phyloP scores from a whole-genome alignment of 805 yeast genomes.

The Komagataella ulmi region DNA sequence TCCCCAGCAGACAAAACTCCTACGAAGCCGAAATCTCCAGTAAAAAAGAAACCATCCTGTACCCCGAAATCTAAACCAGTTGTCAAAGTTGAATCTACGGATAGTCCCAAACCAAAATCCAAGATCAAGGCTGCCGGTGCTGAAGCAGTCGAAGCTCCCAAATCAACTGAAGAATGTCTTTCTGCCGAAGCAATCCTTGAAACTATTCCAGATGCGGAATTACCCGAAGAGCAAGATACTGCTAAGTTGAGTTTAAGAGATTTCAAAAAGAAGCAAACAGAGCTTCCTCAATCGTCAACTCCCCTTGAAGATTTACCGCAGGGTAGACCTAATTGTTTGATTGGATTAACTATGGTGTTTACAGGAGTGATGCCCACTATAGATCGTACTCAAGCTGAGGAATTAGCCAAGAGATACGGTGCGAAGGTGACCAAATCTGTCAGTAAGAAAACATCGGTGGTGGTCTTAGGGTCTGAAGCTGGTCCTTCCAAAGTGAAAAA shows the following conservation, averaged over 20 bases:
- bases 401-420: conserved; percentile 73
- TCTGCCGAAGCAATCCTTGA: conserved; percentile 45
- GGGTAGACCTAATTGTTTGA: conserved; percentile 75
- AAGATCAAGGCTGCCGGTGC: conserved; percentile 1
- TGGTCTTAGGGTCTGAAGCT: conserved; percentile 90
- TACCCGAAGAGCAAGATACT: conserved; percentile 38
- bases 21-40: not conserved
- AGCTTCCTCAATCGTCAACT: conserved; percentile 18
- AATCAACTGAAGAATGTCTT: conserved; percentile 3
- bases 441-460: conserved; percentile 74
- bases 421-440: conserved; percentile 83
- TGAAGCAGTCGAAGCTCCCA: not conserved
- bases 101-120: conserved; percentile 3
- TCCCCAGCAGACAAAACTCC: not conserved
- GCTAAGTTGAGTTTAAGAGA: conserved; percentile 44
- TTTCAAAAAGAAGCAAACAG: conserved; percentile 32
- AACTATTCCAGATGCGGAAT: conserved; percentile 62
- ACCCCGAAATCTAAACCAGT: conserved; percentile 4
- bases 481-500: conserved; percentile 89
- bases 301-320: conserved; percentile 43
- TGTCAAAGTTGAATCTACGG: not conserved
- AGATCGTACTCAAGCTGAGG: conserved; percentile 64
- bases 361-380: conserved; percentile 80
- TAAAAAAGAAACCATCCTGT: conserved; percentile 1
- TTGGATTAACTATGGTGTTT: conserved; percentile 84